Evolutionary conservation across 2,329 filamentous ascomycete species (phyloP).

Genomic region (Exophiala lecanii-corni): DNA sequence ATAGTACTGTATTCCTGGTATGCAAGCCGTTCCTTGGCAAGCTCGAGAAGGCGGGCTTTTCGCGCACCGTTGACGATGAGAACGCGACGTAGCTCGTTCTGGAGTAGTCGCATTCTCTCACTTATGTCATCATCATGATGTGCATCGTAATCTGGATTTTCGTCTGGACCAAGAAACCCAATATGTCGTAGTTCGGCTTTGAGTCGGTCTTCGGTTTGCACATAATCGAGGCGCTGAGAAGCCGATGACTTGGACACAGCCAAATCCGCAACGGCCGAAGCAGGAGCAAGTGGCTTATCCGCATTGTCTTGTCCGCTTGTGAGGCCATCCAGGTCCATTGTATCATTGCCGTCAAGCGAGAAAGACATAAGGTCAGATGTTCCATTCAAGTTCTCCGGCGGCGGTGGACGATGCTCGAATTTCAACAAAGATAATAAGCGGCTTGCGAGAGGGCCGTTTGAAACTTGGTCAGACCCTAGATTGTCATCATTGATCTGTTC

Average conservation of each 20-base stretch:
- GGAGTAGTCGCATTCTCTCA: conserved; percentile 78
- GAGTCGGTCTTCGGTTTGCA: conserved; percentile 81
- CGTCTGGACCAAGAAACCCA: conserved; percentile 71
- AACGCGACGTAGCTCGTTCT: conserved; percentile 75
- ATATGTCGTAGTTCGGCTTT: conserved; percentile 88
- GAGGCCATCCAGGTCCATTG: conserved; percentile 41
- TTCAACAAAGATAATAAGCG: conserved; percentile 76
- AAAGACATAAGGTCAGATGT: conserved; percentile 49
- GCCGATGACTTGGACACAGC: conserved; percentile 67
- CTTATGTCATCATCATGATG: conserved; percentile 94
- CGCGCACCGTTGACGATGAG: conserved; percentile 85
- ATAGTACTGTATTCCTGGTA: conserved; percentile 97
- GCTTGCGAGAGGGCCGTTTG: conserved; percentile 77
- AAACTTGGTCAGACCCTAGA: conserved; percentile 84
- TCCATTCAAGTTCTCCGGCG: conserved; percentile 53
- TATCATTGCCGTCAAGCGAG: conserved; percentile 35
- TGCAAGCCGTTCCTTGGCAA: conserved; percentile 88
- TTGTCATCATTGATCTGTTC: conserved; percentile 82
- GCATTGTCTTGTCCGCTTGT: conserved; percentile 41
- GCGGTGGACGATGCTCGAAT: conserved; percentile 58
- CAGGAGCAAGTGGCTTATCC: conserved; percentile 57
- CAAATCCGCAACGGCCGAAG: conserved; percentile 69
- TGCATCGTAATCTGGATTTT: conserved; percentile 73
- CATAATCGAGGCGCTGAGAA: conserved; percentile 74
- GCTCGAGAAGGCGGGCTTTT: conserved; percentile 78